These are phyloP conservation scores for Kodamaea neixiangensis DNA, from an alignment of 805 yeast species.

Conservation along the genomic window DNA sequence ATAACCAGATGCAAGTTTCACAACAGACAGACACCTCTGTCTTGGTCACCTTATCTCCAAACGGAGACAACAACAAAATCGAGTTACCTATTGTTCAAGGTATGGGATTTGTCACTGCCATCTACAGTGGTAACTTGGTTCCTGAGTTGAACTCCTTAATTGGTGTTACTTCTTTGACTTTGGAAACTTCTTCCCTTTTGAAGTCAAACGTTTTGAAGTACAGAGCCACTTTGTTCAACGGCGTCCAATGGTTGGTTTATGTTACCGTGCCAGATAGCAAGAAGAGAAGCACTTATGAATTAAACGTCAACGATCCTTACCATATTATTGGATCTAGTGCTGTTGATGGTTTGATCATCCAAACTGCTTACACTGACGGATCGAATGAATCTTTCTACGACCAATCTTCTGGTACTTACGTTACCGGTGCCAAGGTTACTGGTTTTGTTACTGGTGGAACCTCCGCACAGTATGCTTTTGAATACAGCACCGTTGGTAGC, in stretches of 20 bases:
- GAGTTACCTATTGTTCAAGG: constrained; percentile 58
- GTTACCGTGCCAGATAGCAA: constrained; percentile 41
- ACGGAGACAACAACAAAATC: constrained; percentile 37
- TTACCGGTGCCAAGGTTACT: constrained; percentile 46
- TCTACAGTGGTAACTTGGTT: constrained; percentile 52
- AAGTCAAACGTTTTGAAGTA: constrained; percentile 41
- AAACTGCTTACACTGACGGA: constrained; percentile 51
- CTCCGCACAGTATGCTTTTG: constrained; percentile 49
- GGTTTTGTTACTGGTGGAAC: constrained; percentile 50
- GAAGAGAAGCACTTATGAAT: constrained; percentile 34
- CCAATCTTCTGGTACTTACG: constrained; percentile 68
- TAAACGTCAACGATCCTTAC: constrained; percentile 32
- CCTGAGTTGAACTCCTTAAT: constrained; percentile 51
- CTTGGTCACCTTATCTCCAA: constrained; percentile 41
- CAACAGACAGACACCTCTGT: constrained; percentile 55
- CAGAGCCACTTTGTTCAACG: constrained; percentile 39
- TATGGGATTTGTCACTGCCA: constrained; percentile 57
- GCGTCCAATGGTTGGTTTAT: constrained; percentile 53
- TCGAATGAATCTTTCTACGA: constrained; percentile 51
- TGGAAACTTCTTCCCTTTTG: constrained; percentile 29
- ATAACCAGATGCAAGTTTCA: constrained; percentile 43
- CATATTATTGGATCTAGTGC: constrained; percentile 37
- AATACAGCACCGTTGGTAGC: constrained; percentile 50
- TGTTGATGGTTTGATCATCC: constrained; percentile 50
- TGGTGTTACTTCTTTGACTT: constrained; percentile 43